Percentiles rank a stretch among this genome's conserved stretches.
phyloP scores from a whole-genome alignment of 2,329 filamentous ascomycete genomes.

The Simplicillium sp. region DNA sequence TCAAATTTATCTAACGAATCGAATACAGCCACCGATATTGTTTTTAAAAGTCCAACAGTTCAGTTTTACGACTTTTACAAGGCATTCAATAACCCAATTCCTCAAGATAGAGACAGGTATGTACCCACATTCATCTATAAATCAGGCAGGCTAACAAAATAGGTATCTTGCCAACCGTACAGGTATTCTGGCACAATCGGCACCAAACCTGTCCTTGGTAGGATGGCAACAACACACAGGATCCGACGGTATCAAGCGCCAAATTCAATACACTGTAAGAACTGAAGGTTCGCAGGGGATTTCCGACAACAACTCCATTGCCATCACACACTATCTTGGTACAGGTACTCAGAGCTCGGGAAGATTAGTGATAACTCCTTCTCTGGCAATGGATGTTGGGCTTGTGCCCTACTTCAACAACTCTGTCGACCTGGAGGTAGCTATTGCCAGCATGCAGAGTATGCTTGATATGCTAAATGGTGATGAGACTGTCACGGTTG shows the following conservation, averaged over 20 bases:
- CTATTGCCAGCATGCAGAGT: too few species aligned
- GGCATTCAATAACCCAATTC: slow-evolving; percentile 42
- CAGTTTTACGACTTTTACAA: slow-evolving; percentile 57
- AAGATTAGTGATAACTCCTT: too few species aligned
- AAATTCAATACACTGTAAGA: slow-evolving; percentile 57
- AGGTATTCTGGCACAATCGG: slow-evolving; percentile 54
- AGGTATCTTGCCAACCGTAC: slow-evolving; percentile 26
- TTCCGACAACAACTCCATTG: too few species aligned
- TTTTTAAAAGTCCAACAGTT: slow-evolving; percentile 32
- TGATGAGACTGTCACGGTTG: too few species aligned
- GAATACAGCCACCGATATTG: slow-evolving; percentile 23
- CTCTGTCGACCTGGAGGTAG: too few species aligned
- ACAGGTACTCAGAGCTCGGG: too few species aligned
- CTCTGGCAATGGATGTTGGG: too few species aligned
- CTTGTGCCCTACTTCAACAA: too few species aligned
- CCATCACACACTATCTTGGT: too few species aligned
- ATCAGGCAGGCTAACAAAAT: not conserved
- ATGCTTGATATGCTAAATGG: too few species aligned
- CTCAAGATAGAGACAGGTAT: slow-evolving; percentile 23
- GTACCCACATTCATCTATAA: too few species aligned
- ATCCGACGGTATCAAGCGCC: slow-evolving; percentile 48
- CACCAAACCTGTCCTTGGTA: slow-evolving; percentile 56
- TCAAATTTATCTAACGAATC: slow-evolving; percentile 17
- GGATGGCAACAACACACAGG: slow-evolving; percentile 43
- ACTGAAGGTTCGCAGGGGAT: too few species aligned